phyloP scores from a whole-genome alignment of 2,329 filamentous ascomycete genomes.

The Ambrosiella xylebori region DNA sequence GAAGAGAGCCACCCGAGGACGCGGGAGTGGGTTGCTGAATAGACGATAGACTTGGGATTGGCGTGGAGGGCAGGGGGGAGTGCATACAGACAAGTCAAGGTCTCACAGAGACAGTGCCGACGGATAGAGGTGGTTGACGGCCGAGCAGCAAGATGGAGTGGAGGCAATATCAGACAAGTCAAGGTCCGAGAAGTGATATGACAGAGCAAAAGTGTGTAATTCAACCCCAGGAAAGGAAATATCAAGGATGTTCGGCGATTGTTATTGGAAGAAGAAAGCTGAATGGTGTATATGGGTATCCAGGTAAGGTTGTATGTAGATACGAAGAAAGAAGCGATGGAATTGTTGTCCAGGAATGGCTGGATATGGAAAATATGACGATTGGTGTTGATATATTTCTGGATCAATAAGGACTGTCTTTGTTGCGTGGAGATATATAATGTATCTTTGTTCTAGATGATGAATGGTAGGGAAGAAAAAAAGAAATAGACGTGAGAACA shows the following conservation, averaged over 20 bases:
- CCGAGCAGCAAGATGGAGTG: neutral
- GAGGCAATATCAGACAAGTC: neutral
- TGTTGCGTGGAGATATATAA: too few species aligned
- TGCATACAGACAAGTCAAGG: neutral
- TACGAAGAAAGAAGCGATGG: neutral
- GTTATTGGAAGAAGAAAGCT: neutral
- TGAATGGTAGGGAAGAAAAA: neutral
- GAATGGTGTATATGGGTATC: neutral
- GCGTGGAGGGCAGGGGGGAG: neutral
- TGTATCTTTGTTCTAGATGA: neutral
- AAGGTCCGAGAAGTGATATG: neutral
- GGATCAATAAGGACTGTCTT: too few species aligned
- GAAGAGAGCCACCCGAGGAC: neutral
- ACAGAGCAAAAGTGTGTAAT: neutral
- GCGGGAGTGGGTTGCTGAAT: neutral
- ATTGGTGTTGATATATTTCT: too few species aligned
- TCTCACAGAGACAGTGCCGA: neutral
- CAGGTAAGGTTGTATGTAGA: neutral
- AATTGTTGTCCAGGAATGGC: neutral
- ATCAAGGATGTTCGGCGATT: neutral
- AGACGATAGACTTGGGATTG: too few species aligned
- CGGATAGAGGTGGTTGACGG: neutral
- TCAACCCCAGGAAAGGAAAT: neutral
- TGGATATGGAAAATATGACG: neutral
- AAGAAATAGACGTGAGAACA: neutral